Conservation (phyloP, 2,329 filamentous ascomycete genomes). For the Talaromyces sp. region DNA sequence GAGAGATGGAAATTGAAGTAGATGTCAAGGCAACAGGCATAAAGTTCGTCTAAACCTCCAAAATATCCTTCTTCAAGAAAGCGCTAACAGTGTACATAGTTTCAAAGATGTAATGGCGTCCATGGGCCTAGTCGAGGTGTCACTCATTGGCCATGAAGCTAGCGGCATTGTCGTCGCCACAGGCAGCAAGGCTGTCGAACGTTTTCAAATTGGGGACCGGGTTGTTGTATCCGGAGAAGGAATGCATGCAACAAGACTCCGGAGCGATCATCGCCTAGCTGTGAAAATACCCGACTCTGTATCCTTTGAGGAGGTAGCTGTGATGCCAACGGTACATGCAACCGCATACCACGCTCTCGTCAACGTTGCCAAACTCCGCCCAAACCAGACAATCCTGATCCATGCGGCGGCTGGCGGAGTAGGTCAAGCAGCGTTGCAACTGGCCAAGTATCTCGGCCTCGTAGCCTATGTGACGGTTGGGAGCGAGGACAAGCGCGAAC, state of each 20-base stretch:
- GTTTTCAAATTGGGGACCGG: slow-evolving; percentile 20
- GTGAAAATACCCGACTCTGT: slow-evolving; percentile 18
- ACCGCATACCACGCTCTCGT: not conserved
- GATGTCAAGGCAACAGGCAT: slow-evolving; percentile 25
- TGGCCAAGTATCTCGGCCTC: slow-evolving; percentile 16
- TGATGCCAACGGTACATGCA: too few relatives aligned
- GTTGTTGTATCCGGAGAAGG: slow-evolving; percentile 20
- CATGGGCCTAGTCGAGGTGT: slow-evolving; percentile 25
- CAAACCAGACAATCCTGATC: too few relatives aligned
- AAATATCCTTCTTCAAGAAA: too few relatives aligned
- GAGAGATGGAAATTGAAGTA: slow-evolving; percentile 24
- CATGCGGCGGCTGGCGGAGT: not conserved
- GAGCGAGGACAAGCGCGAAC: not conserved
- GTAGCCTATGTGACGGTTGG: not conserved
- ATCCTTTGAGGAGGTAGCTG: too few relatives aligned
- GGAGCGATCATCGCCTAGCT: slow-evolving; percentile 21
- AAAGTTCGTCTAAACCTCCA: slow-evolving; percentile 19
- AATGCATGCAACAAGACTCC: slow-evolving; percentile 23
- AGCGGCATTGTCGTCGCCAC: slow-evolving; percentile 20
- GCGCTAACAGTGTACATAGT: too few relatives aligned
- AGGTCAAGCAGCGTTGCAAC: slow-evolving; percentile 11
- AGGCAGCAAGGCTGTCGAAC: slow-evolving; percentile 16
- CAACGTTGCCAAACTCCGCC: not conserved
- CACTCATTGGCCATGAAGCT: slow-evolving; percentile 20
- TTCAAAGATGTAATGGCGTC: slow-evolving; percentile 20